These are phyloP conservation scores for Parasarocladium wereldwijsianum DNA, from an alignment of 2,329 filamentous ascomycete species.

Conservation along the genomic window DNA sequence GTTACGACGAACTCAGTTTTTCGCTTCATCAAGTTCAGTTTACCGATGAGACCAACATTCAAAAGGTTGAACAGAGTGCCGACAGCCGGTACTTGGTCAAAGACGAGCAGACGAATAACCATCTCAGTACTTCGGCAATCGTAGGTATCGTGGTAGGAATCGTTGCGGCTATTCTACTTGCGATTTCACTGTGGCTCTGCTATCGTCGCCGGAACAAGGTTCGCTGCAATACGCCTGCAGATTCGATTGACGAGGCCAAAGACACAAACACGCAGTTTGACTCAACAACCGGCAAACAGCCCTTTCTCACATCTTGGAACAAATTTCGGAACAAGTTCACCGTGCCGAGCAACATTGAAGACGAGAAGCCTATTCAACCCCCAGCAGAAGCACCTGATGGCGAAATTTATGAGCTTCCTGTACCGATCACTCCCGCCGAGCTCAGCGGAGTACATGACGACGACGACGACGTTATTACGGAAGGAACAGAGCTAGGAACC, in stretches of 20 bases:
- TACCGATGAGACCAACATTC: slow-evolving; percentile 27
- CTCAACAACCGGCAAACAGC: slow-evolving; percentile 11
- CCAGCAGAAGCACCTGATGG: slow-evolving; percentile 26
- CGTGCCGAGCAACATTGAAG: too few species aligned
- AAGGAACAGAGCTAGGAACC: slow-evolving; percentile 25
- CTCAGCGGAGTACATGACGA: slow-evolving; percentile 26
- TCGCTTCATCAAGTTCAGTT: slow-evolving; percentile 41
- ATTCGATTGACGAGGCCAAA: slow-evolving; percentile 19
- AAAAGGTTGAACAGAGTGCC: slow-evolving; percentile 24
- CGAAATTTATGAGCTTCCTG: slow-evolving; percentile 37
- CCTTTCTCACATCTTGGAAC: slow-evolving; percentile 12
- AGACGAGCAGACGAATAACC: slow-evolving; percentile 9
- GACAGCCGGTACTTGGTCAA: slow-evolving; percentile 32
- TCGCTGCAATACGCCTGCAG: slow-evolving; percentile 10
- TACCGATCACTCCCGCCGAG: slow-evolving; percentile 29
- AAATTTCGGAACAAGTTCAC: too few species aligned
- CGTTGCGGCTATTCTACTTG: slow-evolving; percentile 14
- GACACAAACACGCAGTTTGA: slow-evolving; percentile 19
- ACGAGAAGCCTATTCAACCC: slow-evolving; percentile 16
- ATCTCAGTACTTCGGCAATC: slow-evolving; percentile 26
- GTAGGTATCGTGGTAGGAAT: slow-evolving; percentile 31
- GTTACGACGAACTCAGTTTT: slow-evolving; percentile 38
- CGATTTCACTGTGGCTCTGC: slow-evolving; percentile 17
- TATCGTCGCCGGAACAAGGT: slow-evolving; percentile 20
- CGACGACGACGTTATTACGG: slow-evolving; percentile 20